These are phyloP conservation scores for Cercophora scortea DNA, from an alignment of 495 filamentous ascomycete species.

Conservation along the genomic window DNA sequence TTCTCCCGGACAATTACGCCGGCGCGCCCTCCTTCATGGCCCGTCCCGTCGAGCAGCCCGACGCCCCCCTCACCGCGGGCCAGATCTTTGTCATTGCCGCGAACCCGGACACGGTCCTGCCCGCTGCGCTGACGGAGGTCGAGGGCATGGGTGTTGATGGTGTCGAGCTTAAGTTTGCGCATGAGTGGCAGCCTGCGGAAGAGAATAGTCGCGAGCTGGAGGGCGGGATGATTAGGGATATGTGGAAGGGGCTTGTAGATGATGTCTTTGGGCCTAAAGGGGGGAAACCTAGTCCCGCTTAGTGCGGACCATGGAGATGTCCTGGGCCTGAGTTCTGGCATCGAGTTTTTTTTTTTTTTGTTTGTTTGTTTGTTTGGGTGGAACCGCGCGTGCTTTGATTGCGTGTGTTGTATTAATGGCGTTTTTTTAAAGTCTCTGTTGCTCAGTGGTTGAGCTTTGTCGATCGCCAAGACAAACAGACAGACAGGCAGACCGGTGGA, in stretches of 20 bases:
- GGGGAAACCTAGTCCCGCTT: too few species aligned
- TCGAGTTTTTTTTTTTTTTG: too few species aligned
- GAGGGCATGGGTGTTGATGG: slow-evolving; percentile 41
- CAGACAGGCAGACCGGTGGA: too few species aligned
- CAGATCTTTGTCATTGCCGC: slow-evolving; percentile 37
- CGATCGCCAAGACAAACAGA: too few species aligned
- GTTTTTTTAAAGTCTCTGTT: too few species aligned
- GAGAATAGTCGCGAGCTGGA: slow-evolving; percentile 13
- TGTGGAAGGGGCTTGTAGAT: slow-evolving; percentile 40
- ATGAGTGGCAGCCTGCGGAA: slow-evolving; percentile 12
- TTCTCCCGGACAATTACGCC: slow-evolving; percentile 36
- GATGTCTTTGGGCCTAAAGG: slow-evolving; percentile 26
- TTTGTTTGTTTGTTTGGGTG: too few species aligned
- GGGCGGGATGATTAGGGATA: slow-evolving; percentile 32
- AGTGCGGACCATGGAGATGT: too few species aligned
- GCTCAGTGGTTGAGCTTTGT: too few species aligned
- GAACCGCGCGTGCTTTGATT: too few species aligned
- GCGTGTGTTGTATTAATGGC: too few species aligned
- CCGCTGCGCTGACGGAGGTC: slow-evolving; percentile 34
- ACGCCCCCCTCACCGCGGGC: slow-evolving; percentile 23
- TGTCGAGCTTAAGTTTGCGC: slow-evolving; percentile 38
- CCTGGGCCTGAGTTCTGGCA: too few species aligned
- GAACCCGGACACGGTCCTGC: slow-evolving; percentile 32
- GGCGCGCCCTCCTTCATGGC: slow-evolving; percentile 3
- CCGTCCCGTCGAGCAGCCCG: slow-evolving; percentile 18